Evolutionary conservation across 805 yeast genomes (phyloP).

Genomic region (Kluyveromyces lactis): DNA sequence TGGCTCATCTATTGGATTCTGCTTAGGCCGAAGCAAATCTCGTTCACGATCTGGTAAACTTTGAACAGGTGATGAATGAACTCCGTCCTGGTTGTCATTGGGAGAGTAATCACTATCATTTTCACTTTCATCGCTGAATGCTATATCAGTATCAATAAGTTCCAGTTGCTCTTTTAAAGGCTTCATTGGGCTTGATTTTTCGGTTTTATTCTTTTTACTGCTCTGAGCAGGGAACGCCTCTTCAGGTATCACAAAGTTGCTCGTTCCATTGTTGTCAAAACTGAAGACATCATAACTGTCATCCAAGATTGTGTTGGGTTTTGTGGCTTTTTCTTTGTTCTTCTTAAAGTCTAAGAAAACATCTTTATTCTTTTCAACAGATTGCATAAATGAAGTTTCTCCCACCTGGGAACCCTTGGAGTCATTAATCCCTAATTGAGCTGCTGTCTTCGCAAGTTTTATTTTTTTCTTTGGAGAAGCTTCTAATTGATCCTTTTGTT

Average conservation of each 20-base stretch:
- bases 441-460: background rate
- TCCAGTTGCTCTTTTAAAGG: constrained; percentile 2
- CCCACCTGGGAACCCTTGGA: background rate
- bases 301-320: constrained; percentile 23
- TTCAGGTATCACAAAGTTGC: constrained; percentile 19
- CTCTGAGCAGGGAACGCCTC: constrained; percentile 5
- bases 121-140: constrained; percentile 1
- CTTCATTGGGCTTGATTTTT: background rate
- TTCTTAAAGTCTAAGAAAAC: constrained; percentile 9
- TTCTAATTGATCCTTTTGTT: background rate
- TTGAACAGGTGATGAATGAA: background rate
- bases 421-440: background rate
- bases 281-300: constrained; percentile 27
- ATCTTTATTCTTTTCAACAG: constrained; percentile 6
- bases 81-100: background rate
- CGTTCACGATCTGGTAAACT: background rate
- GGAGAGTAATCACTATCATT: background rate
- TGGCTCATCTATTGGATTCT: too few species aligned
- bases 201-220: background rate
- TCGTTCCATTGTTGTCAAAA: constrained; percentile 24
- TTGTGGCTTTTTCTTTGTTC: constrained; percentile 4
- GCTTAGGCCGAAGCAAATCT: too few species aligned
- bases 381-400: background rate
- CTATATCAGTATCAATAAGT: constrained; percentile 2
- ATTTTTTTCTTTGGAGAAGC: constrained; percentile 1